A percentile compares a stretch with the other conserved stretches of the same genome.
phyloP scores from a whole-genome alignment of 129 eudicot species.

The Artemisia argyi region DNA sequence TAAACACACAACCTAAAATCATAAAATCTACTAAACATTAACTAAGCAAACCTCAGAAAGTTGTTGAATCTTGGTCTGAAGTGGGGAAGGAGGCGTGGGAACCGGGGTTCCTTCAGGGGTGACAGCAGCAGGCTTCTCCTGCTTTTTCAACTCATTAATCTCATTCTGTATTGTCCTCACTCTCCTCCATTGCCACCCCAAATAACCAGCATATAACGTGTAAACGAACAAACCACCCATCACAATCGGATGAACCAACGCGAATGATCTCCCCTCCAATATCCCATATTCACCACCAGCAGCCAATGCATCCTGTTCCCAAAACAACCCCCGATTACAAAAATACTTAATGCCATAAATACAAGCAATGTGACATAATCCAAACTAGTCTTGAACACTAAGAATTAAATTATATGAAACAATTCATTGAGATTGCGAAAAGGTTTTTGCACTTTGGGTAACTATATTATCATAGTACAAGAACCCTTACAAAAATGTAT shows the following conservation, averaged over 20 bases:
- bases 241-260: conserved; percentile 72
- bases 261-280: conserved; percentile 79
- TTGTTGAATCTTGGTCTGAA: conserved; percentile 70
- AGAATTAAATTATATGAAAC: too few relatives aligned
- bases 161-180: conserved; percentile 77
- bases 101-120: conserved; percentile 62
- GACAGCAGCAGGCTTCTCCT: conserved; percentile 69
- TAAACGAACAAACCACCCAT: conserved; percentile 74
- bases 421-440: too few relatives aligned
- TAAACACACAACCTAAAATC: too few relatives aligned
- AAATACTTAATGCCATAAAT: neutral
- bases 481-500: too few relatives aligned
- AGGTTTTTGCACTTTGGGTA: too few relatives aligned
- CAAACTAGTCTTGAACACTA: neutral
- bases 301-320: conserved; percentile 80
- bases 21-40: too few relatives aligned
- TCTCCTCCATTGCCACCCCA: conserved; percentile 98
- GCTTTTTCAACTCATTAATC: conserved; percentile 74
- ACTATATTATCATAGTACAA: too few relatives aligned
- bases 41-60: conserved; percentile 62
- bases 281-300: conserved; percentile 88
- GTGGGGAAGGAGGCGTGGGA: conserved; percentile 54
- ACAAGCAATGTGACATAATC: neutral
- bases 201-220: conserved; percentile 85
- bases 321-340: neutral